Conservation (phyloP, 78 protist species). For the Dictyostelium discoideum region DNA sequence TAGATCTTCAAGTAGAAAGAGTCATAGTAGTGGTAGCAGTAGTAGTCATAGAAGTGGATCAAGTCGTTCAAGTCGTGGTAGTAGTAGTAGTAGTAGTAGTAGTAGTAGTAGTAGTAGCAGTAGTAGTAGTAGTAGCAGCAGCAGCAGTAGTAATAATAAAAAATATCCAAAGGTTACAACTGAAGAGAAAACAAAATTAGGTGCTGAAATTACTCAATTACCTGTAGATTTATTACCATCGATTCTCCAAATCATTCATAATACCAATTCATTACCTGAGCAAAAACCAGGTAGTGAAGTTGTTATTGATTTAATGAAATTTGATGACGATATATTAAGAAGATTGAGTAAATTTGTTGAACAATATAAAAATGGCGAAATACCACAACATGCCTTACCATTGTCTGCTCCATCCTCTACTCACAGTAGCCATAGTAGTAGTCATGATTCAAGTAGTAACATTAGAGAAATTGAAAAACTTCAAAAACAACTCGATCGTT, state of each 20-base stretch:
- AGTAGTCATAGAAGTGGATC: not conserved
- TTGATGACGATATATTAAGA: conserved; percentile 53
- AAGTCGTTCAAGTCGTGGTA: not conserved
- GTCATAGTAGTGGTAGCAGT: not conserved
- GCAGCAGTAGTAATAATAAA: not conserved
- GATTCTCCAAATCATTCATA: conserved; percentile 46
- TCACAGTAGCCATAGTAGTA: not conserved
- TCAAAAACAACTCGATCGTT: conserved; percentile 13
- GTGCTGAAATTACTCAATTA: conserved; percentile 22
- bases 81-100: not conserved
- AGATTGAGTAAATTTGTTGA: conserved; percentile 30
- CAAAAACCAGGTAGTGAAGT: conserved; percentile 54
- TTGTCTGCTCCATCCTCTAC: not conserved
- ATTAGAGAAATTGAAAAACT: conserved; percentile 1
- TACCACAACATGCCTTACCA: not conserved
- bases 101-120: not conserved
- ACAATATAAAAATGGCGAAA: not conserved
- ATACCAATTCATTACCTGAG: conserved; percentile 14
- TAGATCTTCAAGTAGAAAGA: conserved; percentile 1
- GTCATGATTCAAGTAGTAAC: not conserved
- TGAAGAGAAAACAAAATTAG: conserved; percentile 61
- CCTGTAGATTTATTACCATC: conserved; percentile 19
- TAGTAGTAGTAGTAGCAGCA: no score
- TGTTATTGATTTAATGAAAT: conserved; percentile 66
- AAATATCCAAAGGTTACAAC: conserved; percentile 48